Conservation (phyloP, 2,329 filamentous ascomycete genomes). For the Aspergillus novoparasiticus region DNA sequence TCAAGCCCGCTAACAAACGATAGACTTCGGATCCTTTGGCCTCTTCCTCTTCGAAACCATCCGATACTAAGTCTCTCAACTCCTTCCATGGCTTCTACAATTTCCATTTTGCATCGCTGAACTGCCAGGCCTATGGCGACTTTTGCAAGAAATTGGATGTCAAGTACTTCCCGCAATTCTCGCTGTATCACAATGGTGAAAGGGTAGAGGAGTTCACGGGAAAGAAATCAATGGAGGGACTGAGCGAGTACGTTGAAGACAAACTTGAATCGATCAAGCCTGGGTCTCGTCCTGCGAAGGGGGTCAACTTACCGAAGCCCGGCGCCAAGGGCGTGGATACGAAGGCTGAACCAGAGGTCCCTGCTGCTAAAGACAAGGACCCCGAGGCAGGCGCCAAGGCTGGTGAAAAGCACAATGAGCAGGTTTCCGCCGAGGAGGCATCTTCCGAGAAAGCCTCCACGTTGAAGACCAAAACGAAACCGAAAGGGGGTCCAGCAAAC, state of each 20-base stretch:
- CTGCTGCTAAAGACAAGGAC: slow-evolving; percentile 47
- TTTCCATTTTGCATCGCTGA: slow-evolving; percentile 82
- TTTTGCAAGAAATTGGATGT: slow-evolving; percentile 72
- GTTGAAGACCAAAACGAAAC: slow-evolving; percentile 52
- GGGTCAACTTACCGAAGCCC: slow-evolving; percentile 69
- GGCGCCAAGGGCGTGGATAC: slow-evolving; percentile 60
- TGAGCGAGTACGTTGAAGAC: slow-evolving; percentile 74
- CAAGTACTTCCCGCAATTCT: slow-evolving; percentile 72
- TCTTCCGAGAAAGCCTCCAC: slow-evolving; percentile 39
- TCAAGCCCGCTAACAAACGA: background rate
- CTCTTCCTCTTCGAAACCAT: slow-evolving; percentile 52
- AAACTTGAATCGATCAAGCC: slow-evolving; percentile 77
- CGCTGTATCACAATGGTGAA: slow-evolving; percentile 78
- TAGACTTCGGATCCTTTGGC: slow-evolving; percentile 76
- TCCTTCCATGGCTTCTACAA: slow-evolving; percentile 82
- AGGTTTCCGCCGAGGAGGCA: slow-evolving; percentile 27
- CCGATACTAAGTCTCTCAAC: slow-evolving; percentile 57
- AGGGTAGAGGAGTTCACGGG: slow-evolving; percentile 66
- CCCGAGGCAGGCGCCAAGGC: slow-evolving; percentile 40
- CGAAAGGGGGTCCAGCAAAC: slow-evolving; percentile 65
- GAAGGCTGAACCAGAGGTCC: slow-evolving; percentile 39
- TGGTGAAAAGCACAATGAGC: slow-evolving; percentile 46
- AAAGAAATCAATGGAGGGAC: slow-evolving; percentile 63
- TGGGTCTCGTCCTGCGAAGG: slow-evolving; percentile 71
- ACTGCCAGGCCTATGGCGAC: slow-evolving; percentile 83